Conservation (phyloP, 306 rosid species). For the Ziziphus jujuba region DNA sequence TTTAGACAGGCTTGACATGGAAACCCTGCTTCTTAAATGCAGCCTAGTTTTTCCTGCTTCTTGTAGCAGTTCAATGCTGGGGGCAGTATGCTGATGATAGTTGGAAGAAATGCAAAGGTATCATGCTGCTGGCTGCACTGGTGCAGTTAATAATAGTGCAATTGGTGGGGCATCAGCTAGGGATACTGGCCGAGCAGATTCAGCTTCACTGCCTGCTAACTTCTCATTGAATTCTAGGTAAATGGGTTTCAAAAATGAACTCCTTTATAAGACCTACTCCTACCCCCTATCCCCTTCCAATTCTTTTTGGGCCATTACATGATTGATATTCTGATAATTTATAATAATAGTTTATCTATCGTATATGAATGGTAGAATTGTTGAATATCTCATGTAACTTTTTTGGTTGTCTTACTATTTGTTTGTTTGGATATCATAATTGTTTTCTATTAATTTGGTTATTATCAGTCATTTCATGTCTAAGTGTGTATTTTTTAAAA, state of each 20-base stretch:
- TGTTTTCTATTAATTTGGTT: too few relatives aligned
- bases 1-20: conserved; percentile 29
- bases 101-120: conserved; percentile 90
- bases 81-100: conserved; percentile 88
- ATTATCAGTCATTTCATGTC: too few relatives aligned
- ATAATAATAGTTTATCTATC: too few relatives aligned
- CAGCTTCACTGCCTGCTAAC: conserved; percentile 68
- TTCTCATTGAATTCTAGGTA: conserved; percentile 73
- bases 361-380: too few relatives aligned
- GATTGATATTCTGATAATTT: too few relatives aligned
- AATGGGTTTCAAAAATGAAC: conserved; percentile 19
- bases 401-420: too few relatives aligned
- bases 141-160: conserved; percentile 85
- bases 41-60: conserved; percentile 46
- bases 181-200: conserved; percentile 82
- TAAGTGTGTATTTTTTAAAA: too few relatives aligned
- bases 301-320: neutral
- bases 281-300: too few relatives aligned
- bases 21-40: conserved; percentile 32
- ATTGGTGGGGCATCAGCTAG: conserved; percentile 75
- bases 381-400: too few relatives aligned
- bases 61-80: conserved; percentile 60
- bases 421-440: too few relatives aligned
- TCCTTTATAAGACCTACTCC: too few relatives aligned
- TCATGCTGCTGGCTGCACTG: conserved; percentile 80